These are phyloP conservation scores for Tricholoma saponaceum DNA, from an alignment of 768 basidiomycete genomes.

Conservation along the genomic window DNA sequence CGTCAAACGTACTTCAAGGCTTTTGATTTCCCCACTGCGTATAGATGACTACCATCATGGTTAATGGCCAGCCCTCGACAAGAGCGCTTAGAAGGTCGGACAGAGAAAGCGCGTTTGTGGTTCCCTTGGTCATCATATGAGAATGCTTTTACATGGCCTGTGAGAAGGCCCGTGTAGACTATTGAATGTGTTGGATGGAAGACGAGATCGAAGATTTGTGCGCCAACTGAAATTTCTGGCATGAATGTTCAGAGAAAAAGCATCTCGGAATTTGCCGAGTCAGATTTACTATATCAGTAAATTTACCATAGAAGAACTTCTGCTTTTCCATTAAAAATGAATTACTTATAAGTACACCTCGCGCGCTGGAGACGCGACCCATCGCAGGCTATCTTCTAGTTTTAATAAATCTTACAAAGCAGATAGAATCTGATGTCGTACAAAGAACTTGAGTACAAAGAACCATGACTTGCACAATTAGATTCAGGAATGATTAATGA, in stretches of 20 bases:
- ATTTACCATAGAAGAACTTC: too few species aligned
- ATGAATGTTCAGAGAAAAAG: conserved; percentile 18
- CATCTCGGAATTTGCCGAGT: background rate
- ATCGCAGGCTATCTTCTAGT: too few species aligned
- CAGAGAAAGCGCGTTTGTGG: conserved; percentile 50
- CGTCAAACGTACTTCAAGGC: conserved; percentile 60
- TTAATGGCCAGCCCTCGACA: conserved; percentile 71
- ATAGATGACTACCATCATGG: conserved; percentile 65
- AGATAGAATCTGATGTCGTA: too few species aligned
- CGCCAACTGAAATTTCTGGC: conserved; percentile 64
- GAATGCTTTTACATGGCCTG: conserved; percentile 81
- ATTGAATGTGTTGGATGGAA: conserved; percentile 75
- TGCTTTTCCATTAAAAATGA: too few species aligned
- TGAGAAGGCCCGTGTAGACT: conserved; percentile 77
- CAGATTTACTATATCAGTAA: too few species aligned
- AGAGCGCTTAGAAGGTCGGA: conserved; percentile 78
- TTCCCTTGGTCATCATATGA: conserved; percentile 70
- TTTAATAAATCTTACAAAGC: too few species aligned
- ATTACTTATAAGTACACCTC: too few species aligned
- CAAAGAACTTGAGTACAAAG: too few species aligned
- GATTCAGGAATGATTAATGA: too few species aligned
- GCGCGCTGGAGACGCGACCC: too few species aligned
- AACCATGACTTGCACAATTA: too few species aligned
- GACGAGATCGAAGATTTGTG: conserved; percentile 84
- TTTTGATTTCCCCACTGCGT: conserved; percentile 80